phyloP scores from a whole-genome alignment of 1,284 basidiomycete genomes.

The Agroathelia rolfsii region DNA sequence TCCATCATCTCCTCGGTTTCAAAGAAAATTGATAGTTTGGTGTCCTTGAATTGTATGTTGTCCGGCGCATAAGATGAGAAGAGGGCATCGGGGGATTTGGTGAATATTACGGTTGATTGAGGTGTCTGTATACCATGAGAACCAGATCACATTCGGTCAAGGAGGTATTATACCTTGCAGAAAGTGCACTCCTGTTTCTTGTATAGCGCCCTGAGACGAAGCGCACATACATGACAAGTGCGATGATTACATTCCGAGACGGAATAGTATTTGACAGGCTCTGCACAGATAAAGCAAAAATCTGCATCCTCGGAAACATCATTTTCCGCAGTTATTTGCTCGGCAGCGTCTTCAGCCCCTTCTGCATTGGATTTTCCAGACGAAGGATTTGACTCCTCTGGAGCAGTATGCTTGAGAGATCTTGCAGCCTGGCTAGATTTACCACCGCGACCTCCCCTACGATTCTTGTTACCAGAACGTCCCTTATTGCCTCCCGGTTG shows the following conservation, averaged over 20 bases:
- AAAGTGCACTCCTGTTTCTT: constrained; percentile 92
- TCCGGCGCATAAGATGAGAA: constrained; percentile 58
- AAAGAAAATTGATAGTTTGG: constrained; percentile 75
- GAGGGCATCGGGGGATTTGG: constrained; percentile 51
- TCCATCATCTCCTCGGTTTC: constrained; percentile 94
- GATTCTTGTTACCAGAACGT: too few species aligned
- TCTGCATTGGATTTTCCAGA: too few species aligned
- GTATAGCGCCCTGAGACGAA: constrained; percentile 88
- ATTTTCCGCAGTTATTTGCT: constrained; percentile 16
- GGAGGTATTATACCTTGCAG: constrained; percentile 69
- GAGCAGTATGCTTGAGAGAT: too few species aligned
- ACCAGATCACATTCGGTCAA: constrained; percentile 3
- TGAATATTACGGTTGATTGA: constrained; percentile 78
- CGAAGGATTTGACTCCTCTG: too few species aligned
- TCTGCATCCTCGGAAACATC: constrained; percentile 37
- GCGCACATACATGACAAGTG: constrained; percentile 87
- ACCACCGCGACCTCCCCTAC: too few species aligned
- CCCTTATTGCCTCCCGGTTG: too few species aligned
- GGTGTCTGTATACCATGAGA: constrained; percentile 44
- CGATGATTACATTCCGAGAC: constrained; percentile 88
- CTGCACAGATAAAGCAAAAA: constrained; percentile 93
- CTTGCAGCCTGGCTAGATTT: too few species aligned
- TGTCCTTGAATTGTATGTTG: constrained; percentile 57
- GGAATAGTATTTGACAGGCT: constrained; percentile 86
- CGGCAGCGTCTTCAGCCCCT: constrained; percentile 7